These are phyloP conservation scores for Ophiostoma tasmaniense DNA, from an alignment of 2,329 filamentous ascomycete species.

Conservation along the genomic window DNA sequence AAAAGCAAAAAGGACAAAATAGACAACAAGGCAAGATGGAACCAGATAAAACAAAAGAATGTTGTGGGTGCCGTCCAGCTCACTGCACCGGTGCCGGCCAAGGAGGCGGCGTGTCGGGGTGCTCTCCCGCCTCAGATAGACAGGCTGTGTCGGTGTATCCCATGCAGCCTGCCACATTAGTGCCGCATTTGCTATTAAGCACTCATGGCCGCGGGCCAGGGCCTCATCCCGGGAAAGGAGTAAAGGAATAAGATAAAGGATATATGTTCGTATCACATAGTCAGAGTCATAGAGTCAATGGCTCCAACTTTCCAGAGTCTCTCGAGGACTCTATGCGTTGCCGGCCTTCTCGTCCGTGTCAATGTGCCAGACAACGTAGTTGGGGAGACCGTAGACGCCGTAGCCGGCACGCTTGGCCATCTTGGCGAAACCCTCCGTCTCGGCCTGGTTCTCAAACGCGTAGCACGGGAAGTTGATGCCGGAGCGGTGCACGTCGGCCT, in stretches of 20 bases:
- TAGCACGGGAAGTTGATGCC: conserved; percentile 97
- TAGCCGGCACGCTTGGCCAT: conserved; percentile 98
- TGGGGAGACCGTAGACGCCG: conserved; percentile 82
- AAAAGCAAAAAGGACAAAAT: not conserved
- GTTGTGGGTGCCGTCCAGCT: not conserved
- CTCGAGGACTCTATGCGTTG: conserved; percentile 43
- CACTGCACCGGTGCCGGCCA: not conserved
- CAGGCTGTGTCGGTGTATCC: not conserved
- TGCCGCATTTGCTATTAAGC: not conserved
- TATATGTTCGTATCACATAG: conserved; percentile 4
- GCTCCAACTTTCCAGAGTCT: not conserved
- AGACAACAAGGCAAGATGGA: conserved; percentile 3
- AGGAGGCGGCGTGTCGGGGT: too few relatives aligned
- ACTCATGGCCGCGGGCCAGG: not conserved
- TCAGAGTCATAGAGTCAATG: not conserved
- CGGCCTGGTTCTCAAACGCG: conserved; percentile 95
- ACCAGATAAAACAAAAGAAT: not conserved
- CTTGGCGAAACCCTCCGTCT: conserved; percentile 96
- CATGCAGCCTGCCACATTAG: not conserved
- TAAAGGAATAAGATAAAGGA: not conserved
- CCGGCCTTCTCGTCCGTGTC: conserved; percentile 92
- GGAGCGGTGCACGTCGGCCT: conserved; percentile 93
- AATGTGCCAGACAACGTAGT: conserved; percentile 98
- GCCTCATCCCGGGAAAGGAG: not conserved
- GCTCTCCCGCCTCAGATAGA: too few relatives aligned